phyloP scores from a whole-genome alignment of 768 basidiomycete species.

The Termitomyces sp. region DNA sequence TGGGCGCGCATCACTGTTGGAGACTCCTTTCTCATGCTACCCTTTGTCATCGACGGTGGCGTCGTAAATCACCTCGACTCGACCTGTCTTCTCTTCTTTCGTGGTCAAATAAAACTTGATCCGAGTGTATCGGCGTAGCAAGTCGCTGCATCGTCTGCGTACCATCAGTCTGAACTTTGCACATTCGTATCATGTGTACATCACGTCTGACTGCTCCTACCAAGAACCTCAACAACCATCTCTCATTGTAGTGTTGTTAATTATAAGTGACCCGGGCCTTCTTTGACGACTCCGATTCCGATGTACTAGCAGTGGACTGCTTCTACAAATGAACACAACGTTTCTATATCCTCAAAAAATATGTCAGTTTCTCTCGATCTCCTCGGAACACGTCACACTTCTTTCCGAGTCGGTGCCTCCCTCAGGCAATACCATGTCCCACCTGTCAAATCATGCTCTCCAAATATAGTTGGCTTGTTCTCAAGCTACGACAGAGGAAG shows the following conservation, averaged over 20 bases:
- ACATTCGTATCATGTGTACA: background rate
- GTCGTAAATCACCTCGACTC: background rate
- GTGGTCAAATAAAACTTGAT: background rate
- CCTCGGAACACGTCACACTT: background rate
- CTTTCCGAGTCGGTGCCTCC: background rate
- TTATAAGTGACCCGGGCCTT: background rate
- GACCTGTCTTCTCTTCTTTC: background rate
- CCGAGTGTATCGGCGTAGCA: background rate
- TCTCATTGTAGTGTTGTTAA: background rate
- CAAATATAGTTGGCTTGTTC: background rate
- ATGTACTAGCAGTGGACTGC: background rate
- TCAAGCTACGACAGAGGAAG: background rate
- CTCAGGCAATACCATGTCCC: background rate
- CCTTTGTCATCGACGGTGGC: background rate
- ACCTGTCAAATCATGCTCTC: background rate
- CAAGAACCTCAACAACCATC: background rate
- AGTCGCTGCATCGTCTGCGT: background rate
- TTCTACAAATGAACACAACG: background rate
- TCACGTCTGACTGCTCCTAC: no score
- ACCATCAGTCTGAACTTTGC: background rate
- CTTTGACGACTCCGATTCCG: background rate
- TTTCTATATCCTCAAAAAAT: background rate
- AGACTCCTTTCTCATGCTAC: background rate
- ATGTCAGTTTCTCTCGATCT: background rate
- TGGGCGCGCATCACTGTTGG: background rate